Conservation (phyloP, 345 rosid species). For the Trapa bicornis region DNA sequence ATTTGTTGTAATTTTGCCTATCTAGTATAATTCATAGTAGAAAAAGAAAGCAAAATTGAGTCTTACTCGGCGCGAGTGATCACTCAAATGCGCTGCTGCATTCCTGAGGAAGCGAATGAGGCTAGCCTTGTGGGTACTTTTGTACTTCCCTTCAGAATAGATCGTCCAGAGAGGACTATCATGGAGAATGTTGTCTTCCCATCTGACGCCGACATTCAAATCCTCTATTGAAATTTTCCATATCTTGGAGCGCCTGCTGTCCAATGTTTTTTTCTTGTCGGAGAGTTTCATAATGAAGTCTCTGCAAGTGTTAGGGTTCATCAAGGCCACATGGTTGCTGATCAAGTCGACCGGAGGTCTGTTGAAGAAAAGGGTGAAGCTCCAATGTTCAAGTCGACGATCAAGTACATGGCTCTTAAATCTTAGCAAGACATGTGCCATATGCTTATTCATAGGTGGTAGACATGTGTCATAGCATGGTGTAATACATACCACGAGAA, state of each 20-base stretch:
- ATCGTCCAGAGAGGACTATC: neutral
- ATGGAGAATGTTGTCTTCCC: neutral
- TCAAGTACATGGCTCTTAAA: too few species aligned
- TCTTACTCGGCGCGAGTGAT: neutral
- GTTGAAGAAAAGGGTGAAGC: too few species aligned
- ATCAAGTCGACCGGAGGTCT: neutral
- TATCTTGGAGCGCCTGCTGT: neutral
- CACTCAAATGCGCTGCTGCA: slow-evolving; percentile 1
- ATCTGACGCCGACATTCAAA: neutral
- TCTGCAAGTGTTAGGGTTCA: neutral
- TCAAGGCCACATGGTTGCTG: slow-evolving; percentile 2
- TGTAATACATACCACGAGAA: too few species aligned
- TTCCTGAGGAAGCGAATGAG: slow-evolving; percentile 2
- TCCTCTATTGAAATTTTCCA: neutral
- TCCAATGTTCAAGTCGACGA: too few species aligned
- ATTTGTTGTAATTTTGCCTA: too few species aligned
- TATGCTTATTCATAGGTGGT: too few species aligned
- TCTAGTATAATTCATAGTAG: neutral
- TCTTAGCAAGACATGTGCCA: too few species aligned
- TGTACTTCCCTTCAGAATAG: neutral
- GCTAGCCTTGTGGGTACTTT: neutral
- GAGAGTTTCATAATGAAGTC: neutral
- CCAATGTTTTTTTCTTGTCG: neutral
- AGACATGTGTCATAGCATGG: too few species aligned
- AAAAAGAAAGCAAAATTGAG: neutral